Base-by-base conservation (phyloP, 805 yeast species). In the Schizosaccharomyces pombe region DNA sequence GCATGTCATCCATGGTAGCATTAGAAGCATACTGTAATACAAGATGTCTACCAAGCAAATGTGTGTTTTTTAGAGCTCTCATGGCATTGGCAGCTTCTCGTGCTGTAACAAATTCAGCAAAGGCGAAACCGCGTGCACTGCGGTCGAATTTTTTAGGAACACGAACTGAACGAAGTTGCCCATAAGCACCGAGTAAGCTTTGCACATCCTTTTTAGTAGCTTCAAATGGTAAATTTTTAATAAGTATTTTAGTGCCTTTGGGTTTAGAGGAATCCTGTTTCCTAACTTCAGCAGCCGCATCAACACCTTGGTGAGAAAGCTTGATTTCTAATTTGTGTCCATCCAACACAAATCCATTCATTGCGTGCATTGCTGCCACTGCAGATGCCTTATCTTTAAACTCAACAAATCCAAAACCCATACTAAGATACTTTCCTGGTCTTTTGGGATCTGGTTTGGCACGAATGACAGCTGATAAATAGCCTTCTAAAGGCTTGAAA, bases 401-500 rank as follows among this genome's bases (percentile, higher is more conserved):
- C 67, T 91, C 98, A 12, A 77, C 95, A 68, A 91, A 91, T 1
- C 98, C 98, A 63, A 86, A 91, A 22, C 98, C 98, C 98, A 91
- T 91, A 61, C 95, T 85, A 57, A 79, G 73, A n/a, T 72, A 68
- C 56, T 75, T 75, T 9, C 79, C 81, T 1, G 75, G 63, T 57
- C 77, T 75, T 67, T 79, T 84, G 37, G 94, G 77, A 68, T 89
- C 94, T 1, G 95, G 87, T 64, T 87, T 89, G 29, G 82, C 82
- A 63, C 85, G 85, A 55, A 91, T 82, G 26, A 79, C 78, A 1
- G 94, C 94, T 52, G 80, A 73, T 12, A 81, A 76, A 64, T 83
- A 91, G 0, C 97, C 98, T 22, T 76, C 76, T 47, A 85, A 70
- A 5, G 80, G 69, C 57, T 76, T 76, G 74, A 91, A 87, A 16